Percentiles rank a stretch among this genome's conserved stretches.
phyloP scores from a whole-genome alignment of 2,329 filamentous ascomycete genomes.

The Colletotrichum chlorophyti region DNA sequence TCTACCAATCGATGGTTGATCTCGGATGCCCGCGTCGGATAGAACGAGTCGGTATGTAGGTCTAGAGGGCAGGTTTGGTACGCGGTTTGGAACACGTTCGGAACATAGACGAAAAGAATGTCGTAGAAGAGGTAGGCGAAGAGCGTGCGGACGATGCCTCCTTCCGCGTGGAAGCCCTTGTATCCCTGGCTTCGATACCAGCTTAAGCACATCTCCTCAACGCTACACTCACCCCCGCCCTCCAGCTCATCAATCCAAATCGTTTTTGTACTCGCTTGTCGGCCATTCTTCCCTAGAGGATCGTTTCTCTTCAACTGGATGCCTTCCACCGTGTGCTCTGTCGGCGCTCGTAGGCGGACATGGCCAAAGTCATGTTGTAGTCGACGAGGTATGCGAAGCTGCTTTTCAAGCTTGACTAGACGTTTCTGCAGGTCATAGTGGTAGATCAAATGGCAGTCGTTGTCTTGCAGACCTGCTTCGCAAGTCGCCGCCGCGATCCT shows the following conservation, averaged over 20 bases:
- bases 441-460: slow-evolving; percentile 87
- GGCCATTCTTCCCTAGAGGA: slow-evolving; percentile 44
- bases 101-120: slow-evolving; percentile 88
- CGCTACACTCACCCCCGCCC: slow-evolving; percentile 76
- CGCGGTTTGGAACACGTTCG: slow-evolving; percentile 95
- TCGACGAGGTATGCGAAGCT: slow-evolving; percentile 80
- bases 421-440: slow-evolving; percentile 96
- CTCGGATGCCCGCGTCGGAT: slow-evolving; percentile 81
- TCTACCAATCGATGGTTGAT: slow-evolving; percentile 87
- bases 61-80: slow-evolving; percentile 96
- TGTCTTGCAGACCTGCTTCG: slow-evolving; percentile 85
- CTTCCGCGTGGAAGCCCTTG: slow-evolving; percentile 95
- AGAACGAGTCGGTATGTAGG: slow-evolving; percentile 92
- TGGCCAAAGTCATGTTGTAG: slow-evolving; percentile 94
- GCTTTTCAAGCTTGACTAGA: slow-evolving; percentile 87
- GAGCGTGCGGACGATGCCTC: slow-evolving; percentile 88
- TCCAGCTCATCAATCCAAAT: slow-evolving; percentile 85
- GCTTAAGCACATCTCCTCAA: slow-evolving; percentile 93
- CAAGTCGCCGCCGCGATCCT: slow-evolving; percentile 79
- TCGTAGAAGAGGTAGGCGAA: slow-evolving; percentile 93
- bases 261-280: slow-evolving; percentile 70
- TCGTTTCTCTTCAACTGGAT: slow-evolving; percentile 75
- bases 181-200: slow-evolving; percentile 84
- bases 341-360: slow-evolving; percentile 76
- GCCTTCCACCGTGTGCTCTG: slow-evolving; percentile 78